A percentile compares a stretch with the other conserved stretches of the same genome.
Conservation (phyloP, 257 asterid genomes). For the Nicotiana obtusifolia region DNA sequence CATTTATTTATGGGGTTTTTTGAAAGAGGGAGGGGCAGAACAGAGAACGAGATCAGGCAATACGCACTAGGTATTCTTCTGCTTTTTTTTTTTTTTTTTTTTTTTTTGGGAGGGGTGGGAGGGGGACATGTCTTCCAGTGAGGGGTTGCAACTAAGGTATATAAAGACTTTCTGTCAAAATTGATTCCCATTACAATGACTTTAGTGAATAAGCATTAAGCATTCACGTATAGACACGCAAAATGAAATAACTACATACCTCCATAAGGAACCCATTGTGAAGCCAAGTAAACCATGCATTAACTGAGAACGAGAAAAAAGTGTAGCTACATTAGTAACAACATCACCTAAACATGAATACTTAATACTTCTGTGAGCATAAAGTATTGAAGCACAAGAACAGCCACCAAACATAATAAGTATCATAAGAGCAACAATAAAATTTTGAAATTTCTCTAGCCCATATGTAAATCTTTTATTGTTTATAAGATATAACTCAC, state of each 20-base stretch:
- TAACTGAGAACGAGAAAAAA: conserved; percentile 39
- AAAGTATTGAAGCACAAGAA: not conserved
- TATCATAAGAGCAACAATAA: not conserved
- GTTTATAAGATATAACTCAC: conserved; percentile 34
- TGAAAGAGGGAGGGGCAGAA: not conserved
- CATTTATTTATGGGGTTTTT: not conserved
- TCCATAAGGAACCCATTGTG: conserved; percentile 87
- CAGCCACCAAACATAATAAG: not conserved
- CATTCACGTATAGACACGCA: not conserved
- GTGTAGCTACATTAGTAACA: not conserved
- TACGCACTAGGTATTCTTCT: not conserved
- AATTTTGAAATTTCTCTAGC: not conserved
- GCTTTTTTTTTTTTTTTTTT: too few relatives aligned
- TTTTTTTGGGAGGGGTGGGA: not conserved
- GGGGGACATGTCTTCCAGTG: not conserved
- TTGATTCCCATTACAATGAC: not conserved
- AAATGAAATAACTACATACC: conserved; percentile 37
- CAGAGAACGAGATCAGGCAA: not conserved
- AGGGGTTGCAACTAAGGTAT: not conserved
- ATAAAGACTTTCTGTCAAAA: not conserved
- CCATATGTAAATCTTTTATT: not conserved
- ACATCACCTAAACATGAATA: not conserved
- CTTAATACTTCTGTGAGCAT: not conserved
- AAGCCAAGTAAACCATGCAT: conserved; percentile 89
- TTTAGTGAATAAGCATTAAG: not conserved